These are phyloP conservation scores for Sporothrix humicola DNA, from an alignment of 2,329 filamentous ascomycete genomes.

Conservation along the genomic window DNA sequence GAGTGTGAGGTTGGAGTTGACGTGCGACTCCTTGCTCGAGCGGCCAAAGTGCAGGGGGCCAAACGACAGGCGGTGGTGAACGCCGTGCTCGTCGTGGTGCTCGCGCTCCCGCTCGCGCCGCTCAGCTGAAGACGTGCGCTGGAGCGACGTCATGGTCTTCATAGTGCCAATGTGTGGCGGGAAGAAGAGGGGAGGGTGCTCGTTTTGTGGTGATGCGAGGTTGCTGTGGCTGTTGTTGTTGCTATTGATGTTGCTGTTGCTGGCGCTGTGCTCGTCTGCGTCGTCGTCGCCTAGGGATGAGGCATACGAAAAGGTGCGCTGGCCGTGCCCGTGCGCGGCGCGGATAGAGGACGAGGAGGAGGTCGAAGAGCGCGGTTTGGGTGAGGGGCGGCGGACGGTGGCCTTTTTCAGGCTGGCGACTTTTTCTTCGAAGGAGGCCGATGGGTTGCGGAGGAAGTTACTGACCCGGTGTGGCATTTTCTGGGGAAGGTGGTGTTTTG, in stretches of 20 bases:
- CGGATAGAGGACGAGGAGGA: slow-evolving; percentile 38
- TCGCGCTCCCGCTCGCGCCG: slow-evolving; percentile 42
- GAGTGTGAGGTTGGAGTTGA: slow-evolving; percentile 51
- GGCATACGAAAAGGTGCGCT: slow-evolving; percentile 47
- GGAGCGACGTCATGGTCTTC: slow-evolving; percentile 35
- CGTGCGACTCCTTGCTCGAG: slow-evolving; percentile 50
- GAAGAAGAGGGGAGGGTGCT: background rate
- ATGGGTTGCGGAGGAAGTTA: slow-evolving; percentile 63
- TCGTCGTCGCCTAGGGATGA: slow-evolving; percentile 48
- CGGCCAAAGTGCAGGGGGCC: slow-evolving; percentile 52
- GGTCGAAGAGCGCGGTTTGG: slow-evolving; percentile 35
- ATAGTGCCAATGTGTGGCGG: slow-evolving; percentile 26
- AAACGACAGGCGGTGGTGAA: slow-evolving; percentile 51
- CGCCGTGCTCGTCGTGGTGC: slow-evolving; percentile 43
- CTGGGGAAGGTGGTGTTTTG: background rate
- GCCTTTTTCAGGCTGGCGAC: slow-evolving; percentile 57
- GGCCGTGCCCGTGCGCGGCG: slow-evolving; percentile 43
- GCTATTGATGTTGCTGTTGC: slow-evolving; percentile 33
- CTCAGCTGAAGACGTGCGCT: slow-evolving; percentile 37
- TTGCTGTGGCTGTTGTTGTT: slow-evolving; percentile 17
- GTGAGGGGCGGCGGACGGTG: slow-evolving; percentile 44
- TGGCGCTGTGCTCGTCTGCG: slow-evolving; percentile 34
- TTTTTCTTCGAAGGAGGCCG: slow-evolving; percentile 52
- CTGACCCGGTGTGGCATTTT: slow-evolving; percentile 64
- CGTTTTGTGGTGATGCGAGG: background rate